phyloP scores from a whole-genome alignment of 129 eudicot genomes.

The Helichrysum umbraculigerum region DNA sequence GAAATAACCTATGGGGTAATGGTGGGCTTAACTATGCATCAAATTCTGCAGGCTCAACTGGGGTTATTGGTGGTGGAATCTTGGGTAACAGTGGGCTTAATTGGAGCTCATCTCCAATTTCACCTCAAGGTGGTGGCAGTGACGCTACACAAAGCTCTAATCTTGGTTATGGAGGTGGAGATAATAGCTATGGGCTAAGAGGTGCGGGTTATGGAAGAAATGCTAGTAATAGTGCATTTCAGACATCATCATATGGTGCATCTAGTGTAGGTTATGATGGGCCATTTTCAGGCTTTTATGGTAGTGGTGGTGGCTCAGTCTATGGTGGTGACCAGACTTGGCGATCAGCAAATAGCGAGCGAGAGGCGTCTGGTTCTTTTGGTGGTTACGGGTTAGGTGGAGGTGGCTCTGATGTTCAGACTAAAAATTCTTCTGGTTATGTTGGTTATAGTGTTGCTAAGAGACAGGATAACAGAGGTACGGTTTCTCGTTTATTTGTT shows the following conservation, averaged over 20 bases:
- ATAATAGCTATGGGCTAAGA: constrained; percentile 42
- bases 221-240: constrained; percentile 34
- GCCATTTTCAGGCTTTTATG: constrained; percentile 51
- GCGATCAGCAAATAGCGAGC: constrained; percentile 44
- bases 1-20: constrained; percentile 50
- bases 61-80: constrained; percentile 46
- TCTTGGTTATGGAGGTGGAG: constrained; percentile 52
- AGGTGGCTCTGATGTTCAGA: constrained; percentile 37
- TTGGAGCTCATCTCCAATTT: constrained; percentile 49
- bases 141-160: constrained; percentile 37
- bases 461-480: constrained; percentile 56
- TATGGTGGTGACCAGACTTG: constrained; percentile 54
- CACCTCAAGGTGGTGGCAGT: constrained; percentile 50
- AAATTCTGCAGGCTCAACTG: constrained; percentile 45
- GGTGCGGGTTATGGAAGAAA: constrained; percentile 52
- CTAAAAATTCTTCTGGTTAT: constrained; percentile 47
- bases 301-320: constrained; percentile 38
- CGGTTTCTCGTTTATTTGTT: constrained; percentile 4
- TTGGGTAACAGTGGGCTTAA: constrained; percentile 43
- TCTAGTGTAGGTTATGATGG: constrained; percentile 56
- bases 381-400: constrained; percentile 46
- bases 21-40: constrained; percentile 45
- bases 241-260: constrained; percentile 41
- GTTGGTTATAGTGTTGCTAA: constrained; percentile 48
- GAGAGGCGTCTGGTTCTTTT: constrained; percentile 53